Evolutionary conservation across 2,329 filamentous ascomycete genomes (phyloP).

Genomic region (Hypoxylon sp.): DNA sequence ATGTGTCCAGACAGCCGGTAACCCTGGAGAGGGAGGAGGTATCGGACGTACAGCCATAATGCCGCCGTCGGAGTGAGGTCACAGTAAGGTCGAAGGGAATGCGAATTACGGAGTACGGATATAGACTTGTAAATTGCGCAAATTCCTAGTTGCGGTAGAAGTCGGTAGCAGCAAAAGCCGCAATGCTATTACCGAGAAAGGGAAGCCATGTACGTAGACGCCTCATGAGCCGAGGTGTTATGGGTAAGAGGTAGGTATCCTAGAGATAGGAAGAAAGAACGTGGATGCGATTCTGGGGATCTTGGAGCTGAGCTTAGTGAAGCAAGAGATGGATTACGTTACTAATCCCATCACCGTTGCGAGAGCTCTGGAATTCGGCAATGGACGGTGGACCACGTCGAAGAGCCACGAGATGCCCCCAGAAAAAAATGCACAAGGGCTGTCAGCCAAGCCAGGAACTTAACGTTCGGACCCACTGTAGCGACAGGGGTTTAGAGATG

Average conservation of each 20-base stretch:
- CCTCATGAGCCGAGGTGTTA: slow-evolving; percentile 33
- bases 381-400: slow-evolving; percentile 19
- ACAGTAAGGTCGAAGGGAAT: slow-evolving; percentile 6
- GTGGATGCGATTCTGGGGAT: not conserved
- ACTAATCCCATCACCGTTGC: slow-evolving; percentile 37
- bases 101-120: slow-evolving; percentile 9
- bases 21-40: slow-evolving; percentile 23
- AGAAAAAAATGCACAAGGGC: slow-evolving; percentile 35
- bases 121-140: slow-evolving; percentile 36
- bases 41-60: slow-evolving; percentile 47
- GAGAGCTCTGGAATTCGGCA: slow-evolving; percentile 38
- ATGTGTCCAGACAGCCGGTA: slow-evolving; percentile 23
- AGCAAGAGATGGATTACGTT: slow-evolving; percentile 36
- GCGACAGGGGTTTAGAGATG: slow-evolving; percentile 23
- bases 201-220: slow-evolving; percentile 49
- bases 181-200: slow-evolving; percentile 47
- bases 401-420: slow-evolving; percentile 24
- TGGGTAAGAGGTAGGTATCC: not conserved
- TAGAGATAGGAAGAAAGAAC: slow-evolving; percentile 8
- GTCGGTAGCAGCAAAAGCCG: slow-evolving; percentile 50
- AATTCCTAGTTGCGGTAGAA: slow-evolving; percentile 32
- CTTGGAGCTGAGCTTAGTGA: slow-evolving; percentile 7
- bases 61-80: slow-evolving; percentile 19
- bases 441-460: slow-evolving; percentile 38
- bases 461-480: slow-evolving; percentile 33